Conservation (phyloP, 441 rosid genomes). For the Macaranga tanarius region DNA sequence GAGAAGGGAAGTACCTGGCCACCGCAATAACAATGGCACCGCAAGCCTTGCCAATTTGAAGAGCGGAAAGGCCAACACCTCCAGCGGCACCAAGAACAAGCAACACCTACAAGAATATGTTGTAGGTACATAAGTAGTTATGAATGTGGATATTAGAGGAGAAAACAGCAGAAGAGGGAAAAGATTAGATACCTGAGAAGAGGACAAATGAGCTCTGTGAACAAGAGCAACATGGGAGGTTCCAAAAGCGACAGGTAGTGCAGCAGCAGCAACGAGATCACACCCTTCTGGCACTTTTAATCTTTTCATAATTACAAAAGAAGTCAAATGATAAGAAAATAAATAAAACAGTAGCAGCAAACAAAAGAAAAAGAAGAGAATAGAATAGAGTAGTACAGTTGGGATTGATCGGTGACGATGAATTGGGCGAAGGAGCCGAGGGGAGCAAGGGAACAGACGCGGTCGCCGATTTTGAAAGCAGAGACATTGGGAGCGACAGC, state of each 20-base stretch:
- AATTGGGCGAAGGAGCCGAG: conserved; percentile 80
- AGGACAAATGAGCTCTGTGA: conserved; percentile 71
- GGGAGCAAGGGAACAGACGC: conserved; percentile 59
- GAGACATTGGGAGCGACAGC: conserved; percentile 63
- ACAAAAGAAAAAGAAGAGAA: neutral
- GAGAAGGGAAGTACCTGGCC: conserved; percentile 53
- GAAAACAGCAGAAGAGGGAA: neutral
- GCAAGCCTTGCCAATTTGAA: conserved; percentile 83
- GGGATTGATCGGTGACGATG: conserved; percentile 73
- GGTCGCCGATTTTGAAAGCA: conserved; percentile 67
- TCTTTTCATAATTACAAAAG: neutral
- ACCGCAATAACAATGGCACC: conserved; percentile 85
- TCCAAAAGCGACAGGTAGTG: conserved; percentile 88
- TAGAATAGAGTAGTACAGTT: conserved; percentile 31
- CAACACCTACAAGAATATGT: conserved; percentile 58
- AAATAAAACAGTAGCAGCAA: neutral
- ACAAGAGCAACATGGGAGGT: conserved; percentile 95
- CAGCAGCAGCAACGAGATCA: conserved; percentile 78
- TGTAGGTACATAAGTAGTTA: no score
- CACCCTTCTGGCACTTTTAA: conserved; percentile 71
- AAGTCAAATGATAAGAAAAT: neutral
- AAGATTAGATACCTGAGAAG: conserved; percentile 71
- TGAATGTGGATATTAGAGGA: no score
- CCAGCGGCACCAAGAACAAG: conserved; percentile 98
- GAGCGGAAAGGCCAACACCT: conserved; percentile 94